phyloP scores from a whole-genome alignment of 805 yeast species.

The Saturnispora zaruensis region DNA sequence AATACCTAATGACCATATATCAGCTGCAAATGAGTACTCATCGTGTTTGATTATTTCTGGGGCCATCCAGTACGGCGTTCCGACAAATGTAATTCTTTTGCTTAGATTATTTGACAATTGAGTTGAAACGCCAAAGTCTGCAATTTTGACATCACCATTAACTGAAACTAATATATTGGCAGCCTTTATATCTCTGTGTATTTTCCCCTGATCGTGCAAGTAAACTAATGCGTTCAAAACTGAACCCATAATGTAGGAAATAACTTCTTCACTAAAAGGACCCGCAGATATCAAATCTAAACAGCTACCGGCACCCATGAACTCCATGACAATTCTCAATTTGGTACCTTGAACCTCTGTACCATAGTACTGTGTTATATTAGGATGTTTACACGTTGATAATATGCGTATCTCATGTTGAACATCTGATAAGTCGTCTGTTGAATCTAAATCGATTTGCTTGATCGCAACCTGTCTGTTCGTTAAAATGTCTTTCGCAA shows the following conservation, averaged over 20 bases:
- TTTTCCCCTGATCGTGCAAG: conserved; percentile 63
- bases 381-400: conserved; percentile 53
- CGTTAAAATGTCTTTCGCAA: conserved; percentile 42
- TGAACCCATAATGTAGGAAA: conserved; percentile 47
- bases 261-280: conserved; percentile 46
- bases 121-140: conserved; percentile 95
- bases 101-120: conserved; percentile 50
- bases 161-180: conserved; percentile 74
- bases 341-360: conserved; percentile 62
- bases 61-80: conserved; percentile 59
- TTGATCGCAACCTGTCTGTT: conserved; percentile 47
- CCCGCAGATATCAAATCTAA: conserved; percentile 55
- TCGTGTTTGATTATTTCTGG: conserved; percentile 49
- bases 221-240: conserved; percentile 54
- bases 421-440: conserved; percentile 64
- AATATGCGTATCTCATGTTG: conserved; percentile 64
- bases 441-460: conserved; percentile 63
- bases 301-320: conserved; percentile 69
- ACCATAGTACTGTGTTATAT: conserved; percentile 62
- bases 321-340: conserved; percentile 78
- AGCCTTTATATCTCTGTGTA: conserved; percentile 91
- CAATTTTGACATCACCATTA: conserved; percentile 72
- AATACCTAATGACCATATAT: conserved; percentile 74
- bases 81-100: conserved; percentile 45
- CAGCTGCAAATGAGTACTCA: conserved; percentile 62